Conservation (phyloP, 2,329 filamentous ascomycete genomes). For the Fusarium setosum region DNA sequence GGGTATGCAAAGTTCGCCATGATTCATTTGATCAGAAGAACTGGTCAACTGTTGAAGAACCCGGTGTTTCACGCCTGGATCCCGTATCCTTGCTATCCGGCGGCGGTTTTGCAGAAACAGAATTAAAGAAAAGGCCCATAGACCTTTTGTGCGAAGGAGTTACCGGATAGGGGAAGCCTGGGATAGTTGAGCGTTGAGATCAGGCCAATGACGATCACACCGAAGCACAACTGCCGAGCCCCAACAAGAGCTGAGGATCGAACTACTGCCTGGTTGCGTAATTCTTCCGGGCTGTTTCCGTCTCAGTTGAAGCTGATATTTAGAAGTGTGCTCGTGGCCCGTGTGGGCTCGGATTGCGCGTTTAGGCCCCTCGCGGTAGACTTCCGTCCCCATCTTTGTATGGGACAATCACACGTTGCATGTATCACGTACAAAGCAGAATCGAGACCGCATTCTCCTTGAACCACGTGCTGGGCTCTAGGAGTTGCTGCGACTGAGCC, state of each 20-base stretch:
- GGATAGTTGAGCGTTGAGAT: not conserved
- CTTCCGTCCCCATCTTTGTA: not conserved
- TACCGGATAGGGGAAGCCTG: not conserved
- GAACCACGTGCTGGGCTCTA: not conserved
- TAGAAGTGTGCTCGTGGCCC: not conserved
- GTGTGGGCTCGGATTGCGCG: constrained; percentile 6
- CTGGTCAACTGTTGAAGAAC: not conserved
- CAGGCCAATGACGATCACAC: constrained; percentile 5
- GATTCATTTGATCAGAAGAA: constrained; percentile 5
- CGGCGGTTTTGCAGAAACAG: not conserved
- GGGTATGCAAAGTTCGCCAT: not conserved
- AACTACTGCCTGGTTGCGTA: not conserved
- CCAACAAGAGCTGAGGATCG: not conserved
- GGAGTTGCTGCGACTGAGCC: not conserved
- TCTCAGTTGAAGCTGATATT: constrained; percentile 1
- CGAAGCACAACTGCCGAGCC: constrained; percentile 15
- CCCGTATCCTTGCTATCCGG: not conserved
- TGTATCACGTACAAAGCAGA: constrained; percentile 6
- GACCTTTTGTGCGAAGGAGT: not conserved
- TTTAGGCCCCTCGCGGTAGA: not conserved
- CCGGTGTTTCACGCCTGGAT: constrained; percentile 21
- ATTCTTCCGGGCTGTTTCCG: not conserved
- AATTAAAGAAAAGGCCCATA: not conserved
- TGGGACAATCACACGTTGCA: constrained; percentile 1
- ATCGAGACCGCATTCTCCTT: not conserved